Evolutionary conservation across 805 yeast genomes (phyloP).

Genomic region (Ogataea dorogensis): DNA sequence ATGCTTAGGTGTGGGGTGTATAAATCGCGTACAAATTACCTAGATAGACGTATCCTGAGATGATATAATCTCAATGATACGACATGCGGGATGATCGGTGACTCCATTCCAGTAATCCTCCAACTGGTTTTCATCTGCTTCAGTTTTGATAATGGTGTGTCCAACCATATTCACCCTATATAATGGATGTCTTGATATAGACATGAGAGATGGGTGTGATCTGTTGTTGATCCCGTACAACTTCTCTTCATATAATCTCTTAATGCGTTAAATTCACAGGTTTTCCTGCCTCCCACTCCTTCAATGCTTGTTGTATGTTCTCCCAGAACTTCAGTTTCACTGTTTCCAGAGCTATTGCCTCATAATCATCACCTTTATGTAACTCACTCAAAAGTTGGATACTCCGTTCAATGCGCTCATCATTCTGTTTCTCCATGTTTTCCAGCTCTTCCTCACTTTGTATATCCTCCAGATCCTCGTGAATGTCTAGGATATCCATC

Average conservation of each 20-base stretch:
- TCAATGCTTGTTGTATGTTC: slow-evolving; percentile 69
- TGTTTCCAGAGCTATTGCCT: slow-evolving; percentile 61
- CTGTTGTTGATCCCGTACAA: no score
- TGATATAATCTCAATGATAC: no score
- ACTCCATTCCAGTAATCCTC: no score
- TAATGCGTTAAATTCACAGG: slow-evolving; percentile 64
- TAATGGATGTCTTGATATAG: no score
- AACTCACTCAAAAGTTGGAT: slow-evolving; percentile 47
- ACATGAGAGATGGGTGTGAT: no score
- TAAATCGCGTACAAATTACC: no score
- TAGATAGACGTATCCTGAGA: no score
- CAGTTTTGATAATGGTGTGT: no score
- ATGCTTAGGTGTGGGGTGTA: no score
- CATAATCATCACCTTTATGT: slow-evolving; percentile 49
- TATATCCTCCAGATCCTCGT: slow-evolving; percentile 76
- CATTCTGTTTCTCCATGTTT: slow-evolving; percentile 52
- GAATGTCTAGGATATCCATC: slow-evolving; percentile 78
- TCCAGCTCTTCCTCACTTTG: slow-evolving; percentile 56
- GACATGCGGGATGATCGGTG: no score
- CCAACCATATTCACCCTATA: no score
- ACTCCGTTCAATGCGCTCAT: slow-evolving; percentile 47
- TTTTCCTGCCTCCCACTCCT: slow-evolving; percentile 75
- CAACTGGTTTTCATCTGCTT: no score
- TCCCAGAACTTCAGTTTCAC: slow-evolving; percentile 80
- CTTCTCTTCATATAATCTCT: slow-evolving; percentile 3